Percentiles rank a stretch among this genome's conserved stretches.
Evolutionary conservation across 1,284 basidiomycete genomes (phyloP).

Genomic region (Quambalaria eucalypti): DNA sequence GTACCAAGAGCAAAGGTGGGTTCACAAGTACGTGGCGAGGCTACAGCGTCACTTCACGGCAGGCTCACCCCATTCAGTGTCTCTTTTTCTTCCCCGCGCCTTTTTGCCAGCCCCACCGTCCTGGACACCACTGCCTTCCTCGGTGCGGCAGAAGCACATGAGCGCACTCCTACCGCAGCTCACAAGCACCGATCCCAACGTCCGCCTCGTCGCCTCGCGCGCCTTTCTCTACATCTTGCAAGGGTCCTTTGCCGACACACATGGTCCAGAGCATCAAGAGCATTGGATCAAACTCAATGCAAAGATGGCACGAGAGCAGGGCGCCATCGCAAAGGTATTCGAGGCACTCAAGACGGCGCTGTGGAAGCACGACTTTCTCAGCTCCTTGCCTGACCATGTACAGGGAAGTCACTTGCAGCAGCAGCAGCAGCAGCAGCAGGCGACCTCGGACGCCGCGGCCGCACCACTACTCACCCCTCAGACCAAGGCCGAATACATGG

Average conservation of each 20-base stretch:
- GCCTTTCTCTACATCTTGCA: constrained; percentile 48
- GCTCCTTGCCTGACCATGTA: constrained; percentile 40
- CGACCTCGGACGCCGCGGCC: constrained; percentile 15
- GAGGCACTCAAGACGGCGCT: constrained; percentile 82
- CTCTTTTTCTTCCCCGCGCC: no score
- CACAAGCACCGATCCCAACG: constrained; percentile 33
- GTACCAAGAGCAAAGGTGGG: background rate
- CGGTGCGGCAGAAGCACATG: constrained; percentile 25
- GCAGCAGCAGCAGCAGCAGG: constrained; percentile 12
- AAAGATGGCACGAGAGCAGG: constrained; percentile 70
- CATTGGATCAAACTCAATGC: constrained; percentile 94
- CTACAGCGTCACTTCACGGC: no score
- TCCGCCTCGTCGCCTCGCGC: constrained; percentile 32
- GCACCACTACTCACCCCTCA: constrained; percentile 36
- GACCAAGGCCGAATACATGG: constrained; percentile 40
- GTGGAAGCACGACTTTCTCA: constrained; percentile 65
- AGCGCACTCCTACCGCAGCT: constrained; percentile 32
- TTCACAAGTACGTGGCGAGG: no score
- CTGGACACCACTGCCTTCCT: constrained; percentile 34
- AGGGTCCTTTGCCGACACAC: constrained; percentile 82
- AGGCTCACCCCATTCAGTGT: background rate
- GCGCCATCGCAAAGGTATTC: constrained; percentile 74
- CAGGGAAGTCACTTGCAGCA: constrained; percentile 13
- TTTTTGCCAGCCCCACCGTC: no score
- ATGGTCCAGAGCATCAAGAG: constrained; percentile 82